phyloP scores from a whole-genome alignment of 2,329 filamentous ascomycete species.

The Didymella sp. region DNA sequence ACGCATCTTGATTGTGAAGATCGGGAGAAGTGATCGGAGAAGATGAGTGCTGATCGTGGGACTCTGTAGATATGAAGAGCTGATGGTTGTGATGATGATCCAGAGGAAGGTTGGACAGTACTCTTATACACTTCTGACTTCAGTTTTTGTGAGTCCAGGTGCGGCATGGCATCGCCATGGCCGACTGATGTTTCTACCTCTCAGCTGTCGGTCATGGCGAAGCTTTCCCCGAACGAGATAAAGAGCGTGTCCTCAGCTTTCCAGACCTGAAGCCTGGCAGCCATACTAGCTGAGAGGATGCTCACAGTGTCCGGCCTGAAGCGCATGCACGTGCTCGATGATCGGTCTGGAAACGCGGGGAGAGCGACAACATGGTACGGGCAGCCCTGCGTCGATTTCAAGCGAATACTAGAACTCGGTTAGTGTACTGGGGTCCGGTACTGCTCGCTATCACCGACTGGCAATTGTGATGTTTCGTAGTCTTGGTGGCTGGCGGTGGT shows the following conservation, averaged over 20 bases:
- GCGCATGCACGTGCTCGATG: not conserved
- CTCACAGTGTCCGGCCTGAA: not conserved
- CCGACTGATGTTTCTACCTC: not conserved
- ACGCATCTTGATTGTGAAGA: slow-evolving; percentile 29
- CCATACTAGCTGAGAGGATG: not conserved
- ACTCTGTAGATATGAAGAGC: slow-evolving; percentile 6
- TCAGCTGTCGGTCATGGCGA: not conserved
- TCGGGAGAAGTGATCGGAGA: not conserved
- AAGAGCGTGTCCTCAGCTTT: not conserved
- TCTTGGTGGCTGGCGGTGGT: not conserved
- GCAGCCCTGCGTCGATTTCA: not conserved
- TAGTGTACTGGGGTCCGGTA: not conserved
- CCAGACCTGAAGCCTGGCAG: not conserved
- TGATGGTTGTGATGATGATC: not conserved
- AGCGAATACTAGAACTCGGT: not conserved
- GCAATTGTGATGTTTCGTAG: not conserved
- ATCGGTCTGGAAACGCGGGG: not conserved
- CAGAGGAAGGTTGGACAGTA: not conserved
- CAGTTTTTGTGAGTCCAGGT: not conserved
- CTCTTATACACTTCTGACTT: not conserved
- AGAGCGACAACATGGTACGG: not conserved
- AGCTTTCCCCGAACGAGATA: not conserved
- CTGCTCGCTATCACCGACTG: not conserved
- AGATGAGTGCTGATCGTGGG: not conserved
- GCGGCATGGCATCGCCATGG: not conserved